Evolutionary conservation across 2,329 filamentous ascomycete species (phyloP), one percentile per base, ranked within the genome.

Genomic region (Aspergillus novoparasiticus): DNA sequence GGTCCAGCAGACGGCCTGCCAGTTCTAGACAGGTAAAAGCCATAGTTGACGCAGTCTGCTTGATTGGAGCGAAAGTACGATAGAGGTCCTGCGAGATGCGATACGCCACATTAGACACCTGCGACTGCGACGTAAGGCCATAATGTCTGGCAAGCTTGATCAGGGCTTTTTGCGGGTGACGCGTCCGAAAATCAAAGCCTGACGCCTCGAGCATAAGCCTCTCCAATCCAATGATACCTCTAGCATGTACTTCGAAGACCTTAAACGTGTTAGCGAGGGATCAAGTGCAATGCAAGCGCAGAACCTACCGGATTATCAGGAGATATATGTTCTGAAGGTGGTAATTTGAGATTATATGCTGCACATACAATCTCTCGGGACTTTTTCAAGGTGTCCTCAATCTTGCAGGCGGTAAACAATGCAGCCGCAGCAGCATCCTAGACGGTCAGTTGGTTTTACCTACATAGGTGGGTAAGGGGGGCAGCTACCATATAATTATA

Each of bases 361-460:
- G 94, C 93, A 63, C 93, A 96, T 19, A 98, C 83, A 65, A 99
- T 96, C 67, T 99, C 95, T 62, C 87, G 89, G 4, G 93, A 96
- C 82, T 98, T 98, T 81, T 99, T 99, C 69, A 97, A 86, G 0
- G 95, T 99, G 77, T 99, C 95, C 78, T 99, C 95, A 53, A 96
- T 93, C 81, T 99, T 99, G 83, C 94, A 98, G 2, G 94, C 94
- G 3, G 94, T 91, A 73, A 98, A 94, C 10, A 99, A 82, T 28
- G 93, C 90, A 1, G 95, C 93, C 8, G 95, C 87, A 0, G 94
- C 93, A 1, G 93, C 94, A 75, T 98, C 94, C 77, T 92, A 79
- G 26, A 67, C 26, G 62, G 51, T 6, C 10, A 14, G 43, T 30
- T 53, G 36, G 30, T 53, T 19, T 55, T 30, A 39, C 9, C 21